phyloP scores from a whole-genome alignment of 2,329 filamentous ascomycete species.

The Bipolaris zeicola region DNA sequence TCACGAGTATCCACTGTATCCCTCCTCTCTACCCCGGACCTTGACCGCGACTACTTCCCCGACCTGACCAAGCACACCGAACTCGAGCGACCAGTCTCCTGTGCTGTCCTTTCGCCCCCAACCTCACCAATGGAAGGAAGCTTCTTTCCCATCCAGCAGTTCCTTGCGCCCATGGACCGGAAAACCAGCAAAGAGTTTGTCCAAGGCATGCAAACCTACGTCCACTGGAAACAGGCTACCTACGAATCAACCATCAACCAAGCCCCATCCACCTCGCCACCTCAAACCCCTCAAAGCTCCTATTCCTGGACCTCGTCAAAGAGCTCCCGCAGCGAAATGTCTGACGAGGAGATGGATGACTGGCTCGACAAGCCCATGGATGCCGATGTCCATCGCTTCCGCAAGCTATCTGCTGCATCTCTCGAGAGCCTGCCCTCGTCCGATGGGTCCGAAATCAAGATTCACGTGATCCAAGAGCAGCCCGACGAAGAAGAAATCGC shows the following conservation, averaged over 20 bases:
- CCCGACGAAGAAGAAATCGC: slow-evolving; percentile 7
- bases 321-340: slow-evolving; percentile 20
- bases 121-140: slow-evolving; percentile 8
- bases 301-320: slow-evolving; percentile 9
- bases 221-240: slow-evolving; percentile 14
- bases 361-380: slow-evolving; percentile 26
- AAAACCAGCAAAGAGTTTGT: slow-evolving; percentile 9
- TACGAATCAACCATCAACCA: slow-evolving; percentile 6
- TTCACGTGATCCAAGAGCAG: slow-evolving; percentile 14
- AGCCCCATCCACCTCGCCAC: slow-evolving; percentile 4
- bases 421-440: not conserved
- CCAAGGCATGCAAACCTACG: slow-evolving; percentile 16
- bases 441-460: slow-evolving; percentile 5
- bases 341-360: slow-evolving; percentile 27
- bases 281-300: slow-evolving; percentile 10
- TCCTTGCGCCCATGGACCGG: slow-evolving; percentile 10
- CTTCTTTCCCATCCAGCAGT: slow-evolving; percentile 15
- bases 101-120: slow-evolving; percentile 7
- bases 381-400: slow-evolving; percentile 23
- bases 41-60: slow-evolving; percentile 10
- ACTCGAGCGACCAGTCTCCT: slow-evolving; percentile 2
- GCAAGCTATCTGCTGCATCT: slow-evolving; percentile 13
- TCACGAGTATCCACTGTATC: slow-evolving; percentile 10
- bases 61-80: slow-evolving; percentile 10
- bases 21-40: slow-evolving; percentile 8